These are phyloP conservation scores for Heliocybe sulcata DNA, from an alignment of 1,284 basidiomycete species.

Conservation along the genomic window DNA sequence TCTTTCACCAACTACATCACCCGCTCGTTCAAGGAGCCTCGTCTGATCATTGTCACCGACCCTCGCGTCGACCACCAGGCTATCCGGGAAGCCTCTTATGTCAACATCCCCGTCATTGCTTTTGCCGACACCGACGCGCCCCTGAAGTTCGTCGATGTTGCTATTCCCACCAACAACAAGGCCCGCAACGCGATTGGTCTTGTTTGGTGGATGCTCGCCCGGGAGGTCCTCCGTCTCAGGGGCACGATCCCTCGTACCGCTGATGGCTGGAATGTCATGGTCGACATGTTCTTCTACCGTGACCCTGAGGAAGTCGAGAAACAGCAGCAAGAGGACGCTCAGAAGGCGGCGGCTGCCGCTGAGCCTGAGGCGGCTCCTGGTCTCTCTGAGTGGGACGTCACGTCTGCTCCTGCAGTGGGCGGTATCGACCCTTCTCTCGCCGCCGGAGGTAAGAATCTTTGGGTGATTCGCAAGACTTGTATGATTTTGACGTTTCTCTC, in stretches of 20 bases:
- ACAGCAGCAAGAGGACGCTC: conserved; percentile 89
- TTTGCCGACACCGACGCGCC: conserved; percentile 98
- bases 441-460: conserved; percentile 50
- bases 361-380: conserved; percentile 49
- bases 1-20: conserved; percentile 99
- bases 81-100: conserved; percentile 98
- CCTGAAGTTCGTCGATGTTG: conserved; percentile 95
- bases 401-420: conserved; percentile 58
- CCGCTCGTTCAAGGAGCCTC: conserved; percentile 99
- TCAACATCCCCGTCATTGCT: conserved; percentile 99
- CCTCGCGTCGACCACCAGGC: conserved; percentile 99
- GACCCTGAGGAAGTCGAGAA: conserved; percentile 99
- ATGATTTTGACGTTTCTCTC: conserved; percentile 8
- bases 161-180: conserved; percentile 99
- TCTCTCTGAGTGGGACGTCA: conserved; percentile 72
- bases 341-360: conserved; percentile 66
- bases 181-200: conserved; percentile 95
- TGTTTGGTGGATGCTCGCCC: conserved; percentile 97
- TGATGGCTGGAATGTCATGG: conserved; percentile 97
- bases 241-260: conserved; percentile 86
- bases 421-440: conserved; percentile 74
- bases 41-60: conserved; percentile 97
- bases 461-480: conserved; percentile 4
- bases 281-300: conserved; percentile 99
- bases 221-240: conserved; percentile 94